A percentile compares a stretch with the other conserved stretches of the same genome.
Evolutionary conservation across 2,329 filamentous ascomycete genomes (phyloP).

Genomic region (Penicillium hesseltinei): DNA sequence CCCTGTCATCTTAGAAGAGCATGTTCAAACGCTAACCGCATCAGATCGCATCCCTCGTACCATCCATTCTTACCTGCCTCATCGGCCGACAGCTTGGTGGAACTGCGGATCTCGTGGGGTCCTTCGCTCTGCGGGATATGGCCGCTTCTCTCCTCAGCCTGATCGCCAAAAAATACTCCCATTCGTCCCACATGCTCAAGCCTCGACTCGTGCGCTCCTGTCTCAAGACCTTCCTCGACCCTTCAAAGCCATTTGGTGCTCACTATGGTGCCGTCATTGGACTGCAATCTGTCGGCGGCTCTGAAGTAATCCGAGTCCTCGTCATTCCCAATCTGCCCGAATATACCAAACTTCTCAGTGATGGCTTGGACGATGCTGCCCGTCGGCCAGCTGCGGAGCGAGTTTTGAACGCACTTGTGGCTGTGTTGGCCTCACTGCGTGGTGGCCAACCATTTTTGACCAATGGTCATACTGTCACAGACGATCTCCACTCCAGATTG

Average conservation of each 20-base stretch:
- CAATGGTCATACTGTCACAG: slow-evolving; percentile 43
- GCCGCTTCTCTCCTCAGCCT: slow-evolving; percentile 77
- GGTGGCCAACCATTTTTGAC: slow-evolving; percentile 42
- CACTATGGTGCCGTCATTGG: slow-evolving; percentile 88
- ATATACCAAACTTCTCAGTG: slow-evolving; percentile 61
- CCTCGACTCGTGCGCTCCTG: slow-evolving; percentile 90
- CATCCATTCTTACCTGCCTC: slow-evolving; percentile 86
- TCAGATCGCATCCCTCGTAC: slow-evolving; percentile 66
- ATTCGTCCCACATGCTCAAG: slow-evolving; percentile 76
- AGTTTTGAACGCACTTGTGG: slow-evolving; percentile 58
- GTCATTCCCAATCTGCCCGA: slow-evolving; percentile 65
- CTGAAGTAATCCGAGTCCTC: slow-evolving; percentile 62
- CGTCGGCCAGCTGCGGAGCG: slow-evolving; percentile 60
- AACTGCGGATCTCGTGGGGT: slow-evolving; percentile 50
- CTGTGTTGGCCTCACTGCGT: slow-evolving; percentile 55
- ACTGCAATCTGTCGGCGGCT: slow-evolving; percentile 71
- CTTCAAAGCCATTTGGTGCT: slow-evolving; percentile 74
- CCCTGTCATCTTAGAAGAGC: background rate
- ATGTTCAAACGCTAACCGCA: slow-evolving; percentile 19
- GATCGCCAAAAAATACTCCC: slow-evolving; percentile 77
- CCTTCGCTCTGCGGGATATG: slow-evolving; percentile 81
- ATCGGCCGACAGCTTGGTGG: slow-evolving; percentile 77
- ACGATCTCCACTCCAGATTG: slow-evolving; percentile 39
- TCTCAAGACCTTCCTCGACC: slow-evolving; percentile 87
- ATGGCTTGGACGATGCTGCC: slow-evolving; percentile 50